Evolutionary conservation across 2,329 filamentous ascomycete genomes (phyloP).

Genomic region (Colletotrichum incanum): DNA sequence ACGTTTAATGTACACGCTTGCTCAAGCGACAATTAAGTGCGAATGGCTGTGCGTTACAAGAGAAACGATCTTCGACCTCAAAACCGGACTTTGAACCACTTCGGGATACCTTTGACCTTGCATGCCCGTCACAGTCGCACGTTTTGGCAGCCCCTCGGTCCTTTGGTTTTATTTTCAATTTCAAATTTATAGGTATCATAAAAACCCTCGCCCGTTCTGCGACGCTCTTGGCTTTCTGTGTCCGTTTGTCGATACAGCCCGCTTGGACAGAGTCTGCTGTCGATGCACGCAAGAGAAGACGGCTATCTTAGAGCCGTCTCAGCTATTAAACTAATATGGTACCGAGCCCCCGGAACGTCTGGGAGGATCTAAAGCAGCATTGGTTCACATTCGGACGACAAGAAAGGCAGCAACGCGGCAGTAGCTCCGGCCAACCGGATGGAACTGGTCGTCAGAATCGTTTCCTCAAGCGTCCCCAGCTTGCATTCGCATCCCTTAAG

Average conservation of each 20-base stretch:
- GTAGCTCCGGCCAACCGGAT: slow-evolving; percentile 26
- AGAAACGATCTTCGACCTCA: neutral
- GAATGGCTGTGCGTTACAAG: neutral
- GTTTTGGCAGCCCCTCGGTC: neutral
- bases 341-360: slow-evolving; percentile 27
- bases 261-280: neutral
- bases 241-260: neutral
- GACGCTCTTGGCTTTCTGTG: neutral
- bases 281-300: slow-evolving; percentile 9
- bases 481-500: slow-evolving; percentile 6
- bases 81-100: slow-evolving; percentile 3
- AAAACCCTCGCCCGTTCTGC: neutral
- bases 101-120: neutral
- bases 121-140: neutral
- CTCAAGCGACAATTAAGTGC: neutral
- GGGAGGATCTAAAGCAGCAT: slow-evolving; percentile 5
- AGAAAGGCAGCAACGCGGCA: slow-evolving; percentile 21
- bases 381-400: slow-evolving; percentile 30
- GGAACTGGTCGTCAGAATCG: slow-evolving; percentile 21
- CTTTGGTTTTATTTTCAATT: neutral
- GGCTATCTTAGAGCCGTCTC: slow-evolving; percentile 13
- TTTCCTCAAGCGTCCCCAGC: slow-evolving; percentile 19
- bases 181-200: too few relatives aligned
- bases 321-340: slow-evolving; percentile 14
- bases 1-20: neutral